phyloP scores from a whole-genome alignment of 1,284 basidiomycete species.

The Chalciporus piperatoides region DNA sequence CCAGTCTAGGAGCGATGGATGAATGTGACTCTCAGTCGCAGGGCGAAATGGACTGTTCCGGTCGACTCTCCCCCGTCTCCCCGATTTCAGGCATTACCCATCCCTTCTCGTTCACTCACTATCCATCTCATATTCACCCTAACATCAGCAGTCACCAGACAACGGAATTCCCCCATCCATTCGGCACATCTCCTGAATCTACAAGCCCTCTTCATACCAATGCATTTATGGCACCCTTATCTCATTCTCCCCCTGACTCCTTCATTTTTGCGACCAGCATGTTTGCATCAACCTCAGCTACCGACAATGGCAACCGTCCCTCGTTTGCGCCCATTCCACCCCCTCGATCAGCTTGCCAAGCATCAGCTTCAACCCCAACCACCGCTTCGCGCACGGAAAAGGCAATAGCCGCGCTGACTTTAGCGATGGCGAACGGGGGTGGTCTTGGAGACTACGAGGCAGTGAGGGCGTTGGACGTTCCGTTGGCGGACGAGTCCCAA shows the following conservation, averaged over 20 bases:
- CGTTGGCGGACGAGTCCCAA: constrained; percentile 40
- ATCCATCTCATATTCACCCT: constrained; percentile 13
- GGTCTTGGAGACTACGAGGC: constrained; percentile 60
- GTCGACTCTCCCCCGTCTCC: constrained; percentile 23
- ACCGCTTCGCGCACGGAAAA: constrained; percentile 49
- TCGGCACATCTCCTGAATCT: constrained; percentile 29
- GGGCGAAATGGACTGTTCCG: constrained; percentile 10
- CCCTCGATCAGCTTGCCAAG: constrained; percentile 13
- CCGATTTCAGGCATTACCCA: constrained; percentile 21
- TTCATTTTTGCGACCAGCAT: constrained; percentile 36
- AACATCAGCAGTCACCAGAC: constrained; percentile 11
- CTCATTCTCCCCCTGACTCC: constrained; percentile 32
- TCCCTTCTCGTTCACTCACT: constrained; percentile 12
- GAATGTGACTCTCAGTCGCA: constrained; percentile 25
- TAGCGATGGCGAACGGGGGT: constrained; percentile 66
- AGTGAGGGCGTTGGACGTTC: constrained; percentile 43
- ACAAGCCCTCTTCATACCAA: constrained; percentile 23
- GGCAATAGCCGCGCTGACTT: constrained; percentile 55
- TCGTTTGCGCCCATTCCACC: constrained; percentile 11
- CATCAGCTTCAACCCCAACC: constrained; percentile 13
- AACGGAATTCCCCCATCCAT: constrained; percentile 24
- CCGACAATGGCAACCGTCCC: constrained; percentile 6
- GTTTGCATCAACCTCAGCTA: constrained; percentile 21
- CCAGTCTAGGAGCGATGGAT: constrained; percentile 42
- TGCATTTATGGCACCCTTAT: constrained; percentile 21